Evolutionary conservation across 345 rosid genomes (phyloP).

Genomic region (Brassica juncea): DNA sequence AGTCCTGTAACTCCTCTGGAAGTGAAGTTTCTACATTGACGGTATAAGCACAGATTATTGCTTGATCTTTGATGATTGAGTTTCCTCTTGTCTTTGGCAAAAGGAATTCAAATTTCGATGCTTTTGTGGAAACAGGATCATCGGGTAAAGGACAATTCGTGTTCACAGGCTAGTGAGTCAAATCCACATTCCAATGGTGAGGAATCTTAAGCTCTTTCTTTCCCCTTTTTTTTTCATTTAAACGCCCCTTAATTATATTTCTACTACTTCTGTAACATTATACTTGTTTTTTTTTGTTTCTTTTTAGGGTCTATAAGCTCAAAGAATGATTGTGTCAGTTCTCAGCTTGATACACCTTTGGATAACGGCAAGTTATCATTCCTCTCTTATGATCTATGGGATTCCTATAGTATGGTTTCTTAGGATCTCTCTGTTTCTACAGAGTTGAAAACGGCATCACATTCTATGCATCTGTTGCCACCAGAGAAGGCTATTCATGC

Average conservation of each 20-base stretch:
- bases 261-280: neutral
- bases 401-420: conserved; percentile 12
- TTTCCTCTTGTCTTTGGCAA: conserved; percentile 1
- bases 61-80: conserved; percentile 3
- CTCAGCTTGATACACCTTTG: conserved; percentile 46
- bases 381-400: neutral
- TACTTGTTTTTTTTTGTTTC: conserved; percentile 1
- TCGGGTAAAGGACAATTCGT: conserved; percentile 47
- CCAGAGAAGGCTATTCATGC: conserved; percentile 82
- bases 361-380: conserved; percentile 51
- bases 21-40: conserved; percentile 39
- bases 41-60: conserved; percentile 42
- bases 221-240: neutral
- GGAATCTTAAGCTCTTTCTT: conserved; percentile 24
- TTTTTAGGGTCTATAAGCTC: conserved; percentile 65
- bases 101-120: neutral
- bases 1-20: conserved; percentile 22
- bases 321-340: conserved; percentile 56
- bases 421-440: conserved; percentile 17
- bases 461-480: conserved; percentile 57
- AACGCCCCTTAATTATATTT: neutral
- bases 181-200: conserved; percentile 78
- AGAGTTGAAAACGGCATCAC: conserved; percentile 50
- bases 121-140: conserved; percentile 41
- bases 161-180: conserved; percentile 53